A percentile compares a stretch with the other conserved stretches of the same genome.
Evolutionary conservation across 2,329 filamentous ascomycete genomes (phyloP).

Genomic region (Zasmidium angulare): DNA sequence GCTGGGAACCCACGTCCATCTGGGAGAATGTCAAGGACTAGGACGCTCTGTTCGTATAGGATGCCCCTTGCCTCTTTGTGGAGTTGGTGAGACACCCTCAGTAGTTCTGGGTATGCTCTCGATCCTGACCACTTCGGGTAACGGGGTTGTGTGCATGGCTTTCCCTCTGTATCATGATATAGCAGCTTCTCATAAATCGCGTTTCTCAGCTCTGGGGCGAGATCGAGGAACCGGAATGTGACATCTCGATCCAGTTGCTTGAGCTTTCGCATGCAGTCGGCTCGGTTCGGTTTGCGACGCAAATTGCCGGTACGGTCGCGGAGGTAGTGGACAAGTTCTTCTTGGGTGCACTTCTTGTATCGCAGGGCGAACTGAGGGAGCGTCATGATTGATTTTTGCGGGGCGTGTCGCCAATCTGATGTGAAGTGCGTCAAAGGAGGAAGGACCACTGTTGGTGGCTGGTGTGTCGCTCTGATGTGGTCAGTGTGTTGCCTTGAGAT

Average conservation of each 20-base stretch:
- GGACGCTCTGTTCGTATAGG: neutral
- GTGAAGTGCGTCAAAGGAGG: too few relatives aligned
- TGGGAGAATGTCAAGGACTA: neutral
- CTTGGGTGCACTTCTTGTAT: neutral
- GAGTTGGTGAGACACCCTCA: neutral
- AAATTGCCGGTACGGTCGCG: neutral
- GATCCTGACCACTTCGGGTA: too few relatives aligned
- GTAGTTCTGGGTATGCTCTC: neutral
- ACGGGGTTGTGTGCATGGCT: too few relatives aligned
- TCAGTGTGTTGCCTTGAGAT: too few relatives aligned
- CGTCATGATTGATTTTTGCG: neutral
- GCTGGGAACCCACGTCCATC: too few relatives aligned
- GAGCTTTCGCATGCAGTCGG: neutral
- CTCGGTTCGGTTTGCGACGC: neutral
- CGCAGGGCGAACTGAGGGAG: neutral
- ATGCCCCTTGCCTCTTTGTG: neutral
- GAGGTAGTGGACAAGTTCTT: neutral
- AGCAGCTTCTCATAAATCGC: neutral
- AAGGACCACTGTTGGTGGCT: too few relatives aligned
- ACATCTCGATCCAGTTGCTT: neutral
- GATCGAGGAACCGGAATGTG: neutral
- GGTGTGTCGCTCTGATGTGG: too few relatives aligned
- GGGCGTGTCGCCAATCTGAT: neutral
- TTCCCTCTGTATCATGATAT: neutral
- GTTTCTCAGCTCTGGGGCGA: neutral